Base-by-base conservation (phyloP, 2,329 filamentous ascomycete genomes). In the Xylariales sp. region DNA sequence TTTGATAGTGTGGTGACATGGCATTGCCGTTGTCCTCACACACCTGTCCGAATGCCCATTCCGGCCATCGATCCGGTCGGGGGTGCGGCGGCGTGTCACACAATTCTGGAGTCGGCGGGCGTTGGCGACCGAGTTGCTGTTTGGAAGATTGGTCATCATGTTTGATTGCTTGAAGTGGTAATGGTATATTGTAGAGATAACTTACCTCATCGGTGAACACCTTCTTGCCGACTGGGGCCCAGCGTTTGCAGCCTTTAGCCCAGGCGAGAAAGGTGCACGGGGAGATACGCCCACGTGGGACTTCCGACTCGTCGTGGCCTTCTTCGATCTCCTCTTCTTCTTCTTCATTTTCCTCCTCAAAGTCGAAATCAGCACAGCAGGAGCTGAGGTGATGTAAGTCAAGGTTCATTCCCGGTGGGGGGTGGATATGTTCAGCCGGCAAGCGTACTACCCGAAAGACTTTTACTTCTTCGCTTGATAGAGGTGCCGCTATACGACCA, bases 251-350 rank as follows among this genome's bases (percentile, higher is more conserved):
- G 35, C 62, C 65, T 40, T 62, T 46, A 21, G 63, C 49, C 54
- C 59, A 62, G 2, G 54, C 46, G 11, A 58, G 52, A 40, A 72
- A 73, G 0, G 60, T 68, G 41, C 56, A 62, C 2, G 67, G 64
- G 0, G 60, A 63, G 19, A 73, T 62, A 2, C 59, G 60, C 1
- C 55, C 59, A 4, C 54, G 48, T 4, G 54, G 45, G 0, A 57
- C 53, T 16, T 59, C 57, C 2, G 63, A 66, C 40, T 74, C 68
- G 1, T 52, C 51, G 16, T 56, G 53, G 24, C 51, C 49, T 5
- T 38, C 39, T 13, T 45, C 46, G 5, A 44, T 32, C 10, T 36
- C 24, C 5, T 41, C 33, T 2, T 52, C 51, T 15, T 56, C 54
- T 21, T 52, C 49, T 5, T 38, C 39, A n/a, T 45, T 45, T 5